Base-by-base conservation (phyloP, 345 rosid genomes). In the Pelargonium nanum region DNA sequence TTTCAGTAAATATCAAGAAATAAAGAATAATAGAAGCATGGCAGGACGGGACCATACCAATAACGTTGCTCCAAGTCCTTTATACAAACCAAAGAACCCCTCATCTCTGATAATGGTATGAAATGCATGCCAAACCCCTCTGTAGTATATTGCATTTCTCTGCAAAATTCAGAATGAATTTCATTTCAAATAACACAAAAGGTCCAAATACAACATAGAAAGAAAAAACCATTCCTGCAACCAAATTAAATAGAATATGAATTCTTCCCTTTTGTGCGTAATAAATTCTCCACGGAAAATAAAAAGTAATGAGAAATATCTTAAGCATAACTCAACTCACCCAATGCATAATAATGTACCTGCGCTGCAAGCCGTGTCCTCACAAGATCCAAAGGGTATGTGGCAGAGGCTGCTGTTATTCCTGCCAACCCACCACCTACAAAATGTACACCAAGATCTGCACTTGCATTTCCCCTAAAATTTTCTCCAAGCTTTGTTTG, bases 281-380 rank as follows among this genome's bases (percentile, higher is more conserved):
- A 40, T 40, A 40, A 9, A 40, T 40, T 40, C 48, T 3, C 48
- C 15, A 28, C 3, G 32, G 32, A 28, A 21, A 66, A n/a, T 23
- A 48, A 17, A 54, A 28, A 59, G 32, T n/a, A 34, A n/a, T 17
- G 6, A 59, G 32, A 6, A 17, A 19, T 22, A 9, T 52, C 30
- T 48, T 19, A 28, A 6, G n/a, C n/a, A n/a, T 8, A 22, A 44
- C 26, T 28, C 45, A 10, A 56, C 51, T 58, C 55, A 48, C 34
- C 57, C 22, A 1, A 58, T 50, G 17, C 5, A 19, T 55, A 26
- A 10, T 22, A 0, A 57, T 44, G 66, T 74, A 88, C 97, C 97
- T 90, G 97, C 24, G 96, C 99, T 58, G 99, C 87, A 30, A 93
- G 90, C 56, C 99, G 95, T 15, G 99, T 90, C 85, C 99, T 83